Percentiles rank a stretch among this genome's conserved stretches.
Evolutionary conservation across 768 basidiomycete genomes (phyloP).

Genomic region (Leccinum rimulosum): DNA sequence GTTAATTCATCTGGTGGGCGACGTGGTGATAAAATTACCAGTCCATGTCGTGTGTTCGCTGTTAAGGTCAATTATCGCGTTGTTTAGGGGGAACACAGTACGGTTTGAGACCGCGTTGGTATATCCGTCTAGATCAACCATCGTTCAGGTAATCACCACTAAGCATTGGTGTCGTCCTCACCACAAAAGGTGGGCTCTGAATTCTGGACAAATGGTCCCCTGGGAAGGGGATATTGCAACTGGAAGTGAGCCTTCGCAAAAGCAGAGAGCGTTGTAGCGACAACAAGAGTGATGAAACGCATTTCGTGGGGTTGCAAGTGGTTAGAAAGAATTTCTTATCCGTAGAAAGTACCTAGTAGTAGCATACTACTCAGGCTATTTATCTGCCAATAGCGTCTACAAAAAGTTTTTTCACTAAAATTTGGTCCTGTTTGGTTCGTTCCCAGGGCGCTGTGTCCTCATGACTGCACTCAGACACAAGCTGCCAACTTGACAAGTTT

Average conservation of each 20-base stretch:
- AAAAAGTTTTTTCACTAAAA: conserved; percentile 21
- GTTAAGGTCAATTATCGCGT: conserved; percentile 59
- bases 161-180: conserved; percentile 28
- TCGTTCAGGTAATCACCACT: not conserved
- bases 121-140: conserved; percentile 57
- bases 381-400: not conserved
- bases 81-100: conserved; percentile 64
- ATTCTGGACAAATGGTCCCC: conserved; percentile 65
- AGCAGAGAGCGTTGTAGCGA: conserved; percentile 39
- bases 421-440: conserved; percentile 22
- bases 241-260: conserved; percentile 74
- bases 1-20: not conserved
- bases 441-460: not conserved
- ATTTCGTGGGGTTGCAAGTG: conserved; percentile 21
- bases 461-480: not conserved
- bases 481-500: not conserved
- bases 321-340: not conserved
- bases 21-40: conserved; percentile 34
- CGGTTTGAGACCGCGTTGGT: conserved; percentile 49
- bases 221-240: conserved; percentile 68
- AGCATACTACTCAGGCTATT: conserved; percentile 1
- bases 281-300: conserved; percentile 33
- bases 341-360: not conserved
- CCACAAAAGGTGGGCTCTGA: conserved; percentile 67
- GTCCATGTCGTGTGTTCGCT: conserved; percentile 66